A percentile compares a stretch with the other conserved stretches of the same genome.
Evolutionary conservation across 1,284 basidiomycete genomes (phyloP).

Genomic region (Pyrrhoderma lamaoense): DNA sequence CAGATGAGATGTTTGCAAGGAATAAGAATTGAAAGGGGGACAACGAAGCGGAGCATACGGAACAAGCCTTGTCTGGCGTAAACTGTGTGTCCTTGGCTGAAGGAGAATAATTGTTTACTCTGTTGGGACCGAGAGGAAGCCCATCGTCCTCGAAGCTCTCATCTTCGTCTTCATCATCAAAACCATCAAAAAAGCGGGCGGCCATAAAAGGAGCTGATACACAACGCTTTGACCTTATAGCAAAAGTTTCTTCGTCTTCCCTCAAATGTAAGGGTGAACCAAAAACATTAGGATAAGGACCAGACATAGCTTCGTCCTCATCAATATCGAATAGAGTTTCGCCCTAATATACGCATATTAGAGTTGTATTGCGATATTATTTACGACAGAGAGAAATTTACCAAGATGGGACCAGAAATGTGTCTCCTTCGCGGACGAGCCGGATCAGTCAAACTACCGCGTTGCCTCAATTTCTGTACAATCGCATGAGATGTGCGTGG

Average conservation of each 20-base stretch:
- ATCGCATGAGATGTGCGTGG: slow-evolving; percentile 51
- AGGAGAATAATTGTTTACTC: slow-evolving; percentile 10
- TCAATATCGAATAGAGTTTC: slow-evolving; percentile 57
- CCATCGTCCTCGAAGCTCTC: slow-evolving; percentile 15
- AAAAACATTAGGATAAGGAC: slow-evolving; percentile 40
- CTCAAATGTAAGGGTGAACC: slow-evolving; percentile 27
- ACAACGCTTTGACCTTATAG: slow-evolving; percentile 5
- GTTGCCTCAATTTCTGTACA: slow-evolving; percentile 44
- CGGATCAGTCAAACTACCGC: slow-evolving; percentile 67
- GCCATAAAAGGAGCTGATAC: slow-evolving; percentile 18
- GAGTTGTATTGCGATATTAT: background rate
- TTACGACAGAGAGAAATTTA: background rate
- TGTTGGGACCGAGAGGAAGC: slow-evolving; percentile 4
- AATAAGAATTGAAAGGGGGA: slow-evolving; percentile 49
- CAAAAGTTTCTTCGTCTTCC: background rate
- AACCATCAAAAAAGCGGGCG: slow-evolving; percentile 10
- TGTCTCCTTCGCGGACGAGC: slow-evolving; percentile 56
- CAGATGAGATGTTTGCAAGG: slow-evolving; percentile 71
- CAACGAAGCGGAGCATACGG: slow-evolving; percentile 37
- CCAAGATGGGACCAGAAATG: slow-evolving; percentile 25
- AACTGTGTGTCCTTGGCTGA: slow-evolving; percentile 15
- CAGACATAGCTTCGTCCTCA: slow-evolving; percentile 41
- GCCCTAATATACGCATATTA: slow-evolving; percentile 1
- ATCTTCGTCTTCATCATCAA: slow-evolving; percentile 13
- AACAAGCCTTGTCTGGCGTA: slow-evolving; percentile 29